These are phyloP conservation scores for Kuraishia hungarica DNA, from an alignment of 805 yeast genomes.

Conservation along the genomic window DNA sequence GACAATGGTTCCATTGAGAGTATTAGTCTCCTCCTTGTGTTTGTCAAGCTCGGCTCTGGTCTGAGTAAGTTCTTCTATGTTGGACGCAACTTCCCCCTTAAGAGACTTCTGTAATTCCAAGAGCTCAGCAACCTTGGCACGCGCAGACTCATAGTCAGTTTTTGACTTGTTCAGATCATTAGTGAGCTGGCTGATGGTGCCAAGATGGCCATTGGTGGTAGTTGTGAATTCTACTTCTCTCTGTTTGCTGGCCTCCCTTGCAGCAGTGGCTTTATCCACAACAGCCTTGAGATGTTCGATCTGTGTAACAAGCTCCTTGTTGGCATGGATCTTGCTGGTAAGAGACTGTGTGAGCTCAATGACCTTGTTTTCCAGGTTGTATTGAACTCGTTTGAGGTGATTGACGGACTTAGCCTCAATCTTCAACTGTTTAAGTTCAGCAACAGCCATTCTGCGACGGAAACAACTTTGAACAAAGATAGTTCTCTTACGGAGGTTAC, in stretches of 20 bases:
- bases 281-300: conserved; percentile 43
- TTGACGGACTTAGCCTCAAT: conserved; percentile 90
- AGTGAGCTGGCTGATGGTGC: conserved; percentile 40
- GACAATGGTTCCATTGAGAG: conserved; percentile 53
- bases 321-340: conserved; percentile 73
- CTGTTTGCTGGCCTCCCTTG: conserved; percentile 44
- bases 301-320: conserved; percentile 59
- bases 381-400: conserved; percentile 85
- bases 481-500: conserved; percentile 41
- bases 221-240: conserved; percentile 45
- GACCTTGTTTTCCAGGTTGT: conserved; percentile 93
- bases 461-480: conserved; percentile 68
- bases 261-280: conserved; percentile 44
- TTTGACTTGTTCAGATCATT: conserved; percentile 48
- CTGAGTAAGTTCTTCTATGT: conserved; percentile 50
- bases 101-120: conserved; percentile 52
- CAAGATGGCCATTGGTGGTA: conserved; percentile 37
- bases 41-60: conserved; percentile 53
- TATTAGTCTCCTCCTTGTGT: conserved; percentile 56
- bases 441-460: conserved; percentile 68
- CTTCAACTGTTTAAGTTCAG: conserved; percentile 54
- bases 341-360: conserved; percentile 86
- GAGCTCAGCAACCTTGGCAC: conserved; percentile 49
- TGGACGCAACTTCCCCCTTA: conserved; percentile 53
- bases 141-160: conserved; percentile 48